Percentiles rank a stretch among this genome's conserved stretches.
phyloP scores from a whole-genome alignment of 2,329 filamentous ascomycete species.

The Penicillium sp. region DNA sequence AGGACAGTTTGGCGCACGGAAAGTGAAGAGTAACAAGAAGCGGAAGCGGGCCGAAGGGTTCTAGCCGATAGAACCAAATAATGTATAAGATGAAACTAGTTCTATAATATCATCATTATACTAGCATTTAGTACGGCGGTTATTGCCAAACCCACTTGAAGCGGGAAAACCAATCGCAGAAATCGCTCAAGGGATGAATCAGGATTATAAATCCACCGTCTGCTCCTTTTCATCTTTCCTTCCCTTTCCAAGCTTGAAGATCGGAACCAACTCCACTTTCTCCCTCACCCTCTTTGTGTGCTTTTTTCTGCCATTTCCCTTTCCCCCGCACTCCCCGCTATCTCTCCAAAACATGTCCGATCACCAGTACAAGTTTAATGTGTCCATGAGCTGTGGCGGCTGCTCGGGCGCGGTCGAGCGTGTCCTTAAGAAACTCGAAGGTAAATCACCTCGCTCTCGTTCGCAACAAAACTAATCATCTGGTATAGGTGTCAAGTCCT shows the following conservation, averaged over 20 bases:
- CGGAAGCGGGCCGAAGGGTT: constrained; percentile 46
- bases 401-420: constrained; percentile 93
- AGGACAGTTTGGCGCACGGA: constrained; percentile 39
- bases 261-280: neutral
- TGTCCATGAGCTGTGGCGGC: constrained; percentile 91
- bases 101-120: neutral
- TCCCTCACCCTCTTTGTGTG: neutral
- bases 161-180: constrained; percentile 14
- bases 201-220: constrained; percentile 2
- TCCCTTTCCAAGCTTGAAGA: too few species aligned
- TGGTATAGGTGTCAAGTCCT: constrained; percentile 74
- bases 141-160: neutral
- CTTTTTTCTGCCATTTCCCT: neutral
- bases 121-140: neutral
- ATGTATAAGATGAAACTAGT: neutral
- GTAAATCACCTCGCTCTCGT: constrained; percentile 47
- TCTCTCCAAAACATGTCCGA: constrained; percentile 61
- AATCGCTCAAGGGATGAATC: constrained; percentile 18
- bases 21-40: constrained; percentile 35
- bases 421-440: constrained; percentile 87
- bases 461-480: neutral
- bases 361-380: constrained; percentile 93
- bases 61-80: constrained; percentile 18
- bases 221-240: neutral
- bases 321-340: constrained; percentile 8